phyloP scores from a whole-genome alignment of 2,329 filamentous ascomycete species.

The Nothomitra cinnamomea region DNA sequence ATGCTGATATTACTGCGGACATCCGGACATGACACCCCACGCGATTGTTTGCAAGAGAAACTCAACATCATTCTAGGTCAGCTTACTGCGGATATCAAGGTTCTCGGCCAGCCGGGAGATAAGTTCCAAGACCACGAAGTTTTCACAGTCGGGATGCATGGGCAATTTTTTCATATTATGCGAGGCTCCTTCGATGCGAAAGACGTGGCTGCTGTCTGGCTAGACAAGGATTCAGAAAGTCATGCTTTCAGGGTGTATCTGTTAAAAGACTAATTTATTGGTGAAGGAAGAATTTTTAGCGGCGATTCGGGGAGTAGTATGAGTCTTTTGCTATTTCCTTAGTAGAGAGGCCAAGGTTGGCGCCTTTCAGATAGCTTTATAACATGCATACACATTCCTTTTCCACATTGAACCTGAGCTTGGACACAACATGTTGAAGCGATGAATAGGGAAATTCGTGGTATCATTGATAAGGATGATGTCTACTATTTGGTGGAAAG shows the following conservation, averaged over 20 bases:
- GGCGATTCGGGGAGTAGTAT: neutral
- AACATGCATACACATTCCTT: neutral
- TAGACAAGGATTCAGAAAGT: too few relatives aligned
- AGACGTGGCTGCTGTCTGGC: neutral
- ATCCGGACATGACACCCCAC: neutral
- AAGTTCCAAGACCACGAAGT: neutral
- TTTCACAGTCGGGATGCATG: neutral
- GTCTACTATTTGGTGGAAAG: neutral
- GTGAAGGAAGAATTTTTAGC: neutral
- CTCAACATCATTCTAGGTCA: neutral
- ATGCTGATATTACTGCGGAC: neutral
- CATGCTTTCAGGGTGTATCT: too few relatives aligned
- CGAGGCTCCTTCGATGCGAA: neutral
- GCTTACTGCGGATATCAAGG: neutral
- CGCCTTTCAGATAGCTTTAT: neutral
- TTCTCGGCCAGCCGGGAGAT: neutral
- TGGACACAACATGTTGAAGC: neutral
- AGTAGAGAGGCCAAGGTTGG: neutral
- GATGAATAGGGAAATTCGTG: neutral
- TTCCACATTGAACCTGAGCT: neutral
- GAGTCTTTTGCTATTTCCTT: neutral
- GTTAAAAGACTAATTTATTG: conserved; percentile 1
- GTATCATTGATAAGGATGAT: neutral
- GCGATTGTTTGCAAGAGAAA: neutral
- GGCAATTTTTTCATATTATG: neutral